Evolutionary conservation across 108 stramenopile genomes (phyloP).

Genomic region (Phaeodactylum tricornutum): DNA sequence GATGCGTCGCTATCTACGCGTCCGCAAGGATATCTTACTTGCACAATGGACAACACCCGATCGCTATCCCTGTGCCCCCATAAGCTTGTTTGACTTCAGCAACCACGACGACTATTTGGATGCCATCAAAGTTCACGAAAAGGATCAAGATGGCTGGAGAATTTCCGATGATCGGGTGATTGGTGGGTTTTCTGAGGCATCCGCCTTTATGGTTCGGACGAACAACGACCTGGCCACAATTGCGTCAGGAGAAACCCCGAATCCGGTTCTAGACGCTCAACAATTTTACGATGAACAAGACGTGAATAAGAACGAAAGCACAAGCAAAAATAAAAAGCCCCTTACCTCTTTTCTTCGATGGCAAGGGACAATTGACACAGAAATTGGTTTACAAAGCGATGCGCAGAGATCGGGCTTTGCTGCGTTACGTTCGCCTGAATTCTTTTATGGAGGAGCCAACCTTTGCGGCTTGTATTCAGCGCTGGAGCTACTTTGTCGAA

Average conservation of each 20-base stretch:
- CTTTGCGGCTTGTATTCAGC: constrained; percentile 61
- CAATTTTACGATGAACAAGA: constrained; percentile 12
- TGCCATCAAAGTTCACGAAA: constrained; percentile 22
- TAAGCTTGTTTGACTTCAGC: constrained; percentile 66
- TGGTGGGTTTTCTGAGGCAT: constrained; percentile 50
- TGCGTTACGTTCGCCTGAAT: constrained; percentile 68
- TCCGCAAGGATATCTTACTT: constrained; percentile 1
- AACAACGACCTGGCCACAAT: constrained; percentile 11
- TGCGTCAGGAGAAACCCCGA: constrained; percentile 10
- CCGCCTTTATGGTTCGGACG: constrained; percentile 12
- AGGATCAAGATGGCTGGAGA: constrained; percentile 48
- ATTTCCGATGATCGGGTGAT: constrained; percentile 75
- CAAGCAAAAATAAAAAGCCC: background rate
- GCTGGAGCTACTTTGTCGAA: constrained; percentile 66
- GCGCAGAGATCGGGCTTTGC: constrained; percentile 66
- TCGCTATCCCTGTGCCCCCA: constrained; percentile 35
- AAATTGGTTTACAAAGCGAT: constrained; percentile 28
- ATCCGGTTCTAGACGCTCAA: too few relatives aligned
- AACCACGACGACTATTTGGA: constrained; percentile 59
- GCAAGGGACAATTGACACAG: constrained; percentile 58
- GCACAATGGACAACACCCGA: constrained; percentile 16
- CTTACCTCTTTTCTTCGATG: constrained; percentile 61
- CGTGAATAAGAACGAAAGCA: background rate
- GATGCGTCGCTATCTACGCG: constrained; percentile 1
- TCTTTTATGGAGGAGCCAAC: constrained; percentile 50